Evolutionary conservation across 768 basidiomycete genomes (phyloP).

Genomic region (Boletellus ananas): DNA sequence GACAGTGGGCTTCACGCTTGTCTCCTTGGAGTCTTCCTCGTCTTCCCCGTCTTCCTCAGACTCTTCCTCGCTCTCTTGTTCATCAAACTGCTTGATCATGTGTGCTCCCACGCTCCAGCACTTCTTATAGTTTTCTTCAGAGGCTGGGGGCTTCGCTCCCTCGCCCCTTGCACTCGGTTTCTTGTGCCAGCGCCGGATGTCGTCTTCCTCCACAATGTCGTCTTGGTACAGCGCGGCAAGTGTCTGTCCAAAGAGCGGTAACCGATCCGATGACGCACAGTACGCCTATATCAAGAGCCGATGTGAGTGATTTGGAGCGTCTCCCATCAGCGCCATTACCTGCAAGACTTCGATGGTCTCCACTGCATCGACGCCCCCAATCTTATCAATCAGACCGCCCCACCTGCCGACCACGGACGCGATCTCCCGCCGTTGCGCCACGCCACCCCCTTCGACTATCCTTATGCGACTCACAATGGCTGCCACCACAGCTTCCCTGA

Average conservation of each 20-base stretch:
- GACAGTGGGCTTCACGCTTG: constrained; percentile 5
- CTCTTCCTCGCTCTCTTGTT: constrained; percentile 60
- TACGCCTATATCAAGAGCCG: constrained; percentile 44
- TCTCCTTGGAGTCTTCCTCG: constrained; percentile 16
- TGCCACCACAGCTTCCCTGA: constrained; percentile 85
- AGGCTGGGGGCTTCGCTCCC: constrained; percentile 37
- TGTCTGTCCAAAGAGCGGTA: constrained; percentile 78
- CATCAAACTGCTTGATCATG: constrained; percentile 81
- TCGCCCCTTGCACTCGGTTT: constrained; percentile 52
- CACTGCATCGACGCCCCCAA: constrained; percentile 79
- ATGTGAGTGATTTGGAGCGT: background rate
- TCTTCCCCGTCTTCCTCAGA: constrained; percentile 30
- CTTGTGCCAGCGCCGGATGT: constrained; percentile 84
- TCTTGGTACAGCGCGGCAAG: constrained; percentile 84
- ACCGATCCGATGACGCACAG: constrained; percentile 60
- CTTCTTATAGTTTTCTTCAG: constrained; percentile 56
- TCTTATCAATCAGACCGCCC: constrained; percentile 76
- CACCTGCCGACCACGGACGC: constrained; percentile 63
- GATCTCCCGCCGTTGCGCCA: constrained; percentile 63
- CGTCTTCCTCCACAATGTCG: constrained; percentile 90
- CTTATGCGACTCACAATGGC: constrained; percentile 73
- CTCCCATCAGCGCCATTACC: constrained; percentile 37
- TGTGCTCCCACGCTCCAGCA: constrained; percentile 67
- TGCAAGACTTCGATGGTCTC: constrained; percentile 79
- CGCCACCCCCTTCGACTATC: constrained; percentile 53